Evolutionary conservation across 371 early-diverging fungal genomes (phyloP).

Genomic region (Syncephalastrum racemosum): DNA sequence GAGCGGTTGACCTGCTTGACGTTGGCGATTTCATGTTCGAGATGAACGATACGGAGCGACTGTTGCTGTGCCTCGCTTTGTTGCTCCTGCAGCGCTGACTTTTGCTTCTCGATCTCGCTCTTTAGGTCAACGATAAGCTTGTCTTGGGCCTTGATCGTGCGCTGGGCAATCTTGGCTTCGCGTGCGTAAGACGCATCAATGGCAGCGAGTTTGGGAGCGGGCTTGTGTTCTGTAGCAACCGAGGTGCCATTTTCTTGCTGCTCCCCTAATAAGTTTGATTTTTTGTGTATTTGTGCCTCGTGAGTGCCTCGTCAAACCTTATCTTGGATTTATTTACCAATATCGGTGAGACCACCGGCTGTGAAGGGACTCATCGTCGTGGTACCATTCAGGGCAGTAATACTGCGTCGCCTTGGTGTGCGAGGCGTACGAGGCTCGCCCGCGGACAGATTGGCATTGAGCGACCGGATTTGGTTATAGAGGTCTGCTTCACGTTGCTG

Average conservation of each 20-base stretch:
- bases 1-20: constrained; percentile 68
- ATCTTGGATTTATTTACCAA: constrained; percentile 17
- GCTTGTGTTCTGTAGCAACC: too few relatives aligned
- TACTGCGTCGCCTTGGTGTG: constrained; percentile 44
- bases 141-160: constrained; percentile 55
- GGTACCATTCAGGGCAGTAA: constrained; percentile 24
- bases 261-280: not conserved
- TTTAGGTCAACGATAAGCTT: constrained; percentile 45
- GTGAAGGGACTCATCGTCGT: constrained; percentile 35
- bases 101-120: constrained; percentile 40
- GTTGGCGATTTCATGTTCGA: constrained; percentile 61
- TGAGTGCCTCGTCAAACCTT: too few relatives aligned
- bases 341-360: constrained; percentile 29
- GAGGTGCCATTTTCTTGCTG: not conserved
- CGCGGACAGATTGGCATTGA: constrained; percentile 20
- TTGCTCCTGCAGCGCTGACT: constrained; percentile 37
- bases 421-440: constrained; percentile 46
- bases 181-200: constrained; percentile 48
- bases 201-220: constrained; percentile 34
- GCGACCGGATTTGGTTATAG: constrained; percentile 42
- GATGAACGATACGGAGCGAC: constrained; percentile 42
- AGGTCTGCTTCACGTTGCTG: constrained; percentile 50
- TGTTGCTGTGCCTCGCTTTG: constrained; percentile 38
- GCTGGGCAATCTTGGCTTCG: constrained; percentile 52
- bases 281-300: not conserved